Percentiles rank a stretch among this genome's conserved stretches.
Evolutionary conservation across 2,329 filamentous ascomycete species (phyloP).

Genomic region (Aureobasidium musti): DNA sequence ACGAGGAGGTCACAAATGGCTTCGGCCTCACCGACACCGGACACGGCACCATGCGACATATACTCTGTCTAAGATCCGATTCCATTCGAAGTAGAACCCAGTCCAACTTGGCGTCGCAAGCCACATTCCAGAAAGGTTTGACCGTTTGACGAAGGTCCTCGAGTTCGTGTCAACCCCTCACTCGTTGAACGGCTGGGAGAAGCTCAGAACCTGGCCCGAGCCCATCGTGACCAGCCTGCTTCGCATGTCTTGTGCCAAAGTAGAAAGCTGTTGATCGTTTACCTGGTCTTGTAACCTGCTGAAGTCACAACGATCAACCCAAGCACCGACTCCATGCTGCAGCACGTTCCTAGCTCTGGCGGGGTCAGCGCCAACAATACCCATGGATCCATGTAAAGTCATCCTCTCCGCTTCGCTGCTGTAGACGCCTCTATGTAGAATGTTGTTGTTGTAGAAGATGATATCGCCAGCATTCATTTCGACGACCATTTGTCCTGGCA

Average conservation of each 20-base stretch:
- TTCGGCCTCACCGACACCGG: background rate
- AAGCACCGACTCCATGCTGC: slow-evolving; percentile 71
- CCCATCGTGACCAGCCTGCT: slow-evolving; percentile 64
- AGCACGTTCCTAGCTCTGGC: slow-evolving; percentile 69
- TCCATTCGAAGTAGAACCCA: background rate
- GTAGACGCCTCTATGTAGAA: slow-evolving; percentile 73
- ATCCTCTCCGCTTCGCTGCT: slow-evolving; percentile 60
- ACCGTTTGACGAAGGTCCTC: background rate
- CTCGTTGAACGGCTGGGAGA: slow-evolving; percentile 57
- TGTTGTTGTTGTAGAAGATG: slow-evolving; percentile 90
- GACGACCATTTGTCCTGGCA: slow-evolving; percentile 68
- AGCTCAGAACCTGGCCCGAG: slow-evolving; percentile 63
- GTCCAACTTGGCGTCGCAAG: slow-evolving; percentile 13
- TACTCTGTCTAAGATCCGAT: background rate
- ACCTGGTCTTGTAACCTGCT: slow-evolving; percentile 46
- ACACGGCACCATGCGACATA: background rate
- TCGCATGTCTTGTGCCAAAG: slow-evolving; percentile 65
- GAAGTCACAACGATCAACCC: slow-evolving; percentile 64
- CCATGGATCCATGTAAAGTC: slow-evolving; percentile 73
- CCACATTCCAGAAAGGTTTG: slow-evolving; percentile 1
- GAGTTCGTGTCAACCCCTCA: slow-evolving; percentile 13
- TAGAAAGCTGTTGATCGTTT: slow-evolving; percentile 41
- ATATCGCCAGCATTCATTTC: slow-evolving; percentile 71
- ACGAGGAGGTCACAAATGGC: too few species aligned
- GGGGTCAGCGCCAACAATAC: slow-evolving; percentile 57